phyloP scores from a whole-genome alignment of 2,329 filamentous ascomycete genomes.

The Claviceps pusilla region DNA sequence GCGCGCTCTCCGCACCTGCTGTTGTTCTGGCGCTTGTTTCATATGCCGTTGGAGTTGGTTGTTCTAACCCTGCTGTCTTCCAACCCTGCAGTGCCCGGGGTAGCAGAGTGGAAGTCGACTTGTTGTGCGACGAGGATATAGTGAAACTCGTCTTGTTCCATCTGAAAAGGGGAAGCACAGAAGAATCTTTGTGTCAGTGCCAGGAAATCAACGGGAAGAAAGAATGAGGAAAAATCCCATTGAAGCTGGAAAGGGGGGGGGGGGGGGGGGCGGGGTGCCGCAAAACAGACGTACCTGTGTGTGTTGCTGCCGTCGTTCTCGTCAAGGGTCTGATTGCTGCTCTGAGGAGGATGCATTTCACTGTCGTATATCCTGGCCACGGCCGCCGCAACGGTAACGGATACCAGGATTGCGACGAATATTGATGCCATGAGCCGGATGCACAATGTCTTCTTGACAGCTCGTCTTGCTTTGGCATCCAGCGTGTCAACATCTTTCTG shows the following conservation, averaged over 20 bases:
- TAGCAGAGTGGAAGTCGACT: not conserved
- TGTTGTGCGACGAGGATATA: not conserved
- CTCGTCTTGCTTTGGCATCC: constrained; percentile 5
- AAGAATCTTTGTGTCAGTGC: not conserved
- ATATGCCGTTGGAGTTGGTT: not conserved
- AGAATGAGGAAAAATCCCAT: not conserved
- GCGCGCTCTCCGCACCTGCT: not conserved
- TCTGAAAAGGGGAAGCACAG: not conserved
- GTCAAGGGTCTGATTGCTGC: constrained; percentile 1
- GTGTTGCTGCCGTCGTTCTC: not conserved
- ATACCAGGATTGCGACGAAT: constrained; percentile 12
- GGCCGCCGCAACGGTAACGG: constrained; percentile 12
- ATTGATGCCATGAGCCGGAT: constrained; percentile 11
- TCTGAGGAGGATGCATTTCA: not conserved
- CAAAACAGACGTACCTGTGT: not conserved
- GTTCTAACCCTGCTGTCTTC: not conserved
- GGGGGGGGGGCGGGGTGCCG: not conserved
- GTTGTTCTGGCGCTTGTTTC: not conserved
- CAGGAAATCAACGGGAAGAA: not conserved
- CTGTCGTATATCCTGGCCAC: constrained; percentile 10
- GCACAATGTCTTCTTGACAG: constrained; percentile 8
- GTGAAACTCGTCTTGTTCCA: constrained; percentile 5
- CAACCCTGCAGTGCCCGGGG: not conserved
- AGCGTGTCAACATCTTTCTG: constrained; percentile 3
- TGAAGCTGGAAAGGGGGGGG: not conserved